These are phyloP conservation scores for Lentinus polychrous DNA, from an alignment of 1,284 basidiomycete species.

Conservation along the genomic window DNA sequence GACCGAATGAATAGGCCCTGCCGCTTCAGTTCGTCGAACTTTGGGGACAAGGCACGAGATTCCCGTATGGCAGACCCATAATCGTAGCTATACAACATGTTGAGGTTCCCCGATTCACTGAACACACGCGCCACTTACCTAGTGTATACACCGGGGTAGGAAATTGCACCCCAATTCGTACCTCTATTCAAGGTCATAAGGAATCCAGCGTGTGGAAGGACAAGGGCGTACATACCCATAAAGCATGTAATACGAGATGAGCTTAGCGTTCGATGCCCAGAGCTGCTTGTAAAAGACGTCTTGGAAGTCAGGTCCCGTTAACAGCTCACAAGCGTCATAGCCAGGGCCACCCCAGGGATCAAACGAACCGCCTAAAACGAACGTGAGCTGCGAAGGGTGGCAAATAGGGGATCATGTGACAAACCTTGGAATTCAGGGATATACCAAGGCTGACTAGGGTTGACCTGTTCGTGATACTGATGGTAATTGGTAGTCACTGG, in stretches of 20 bases:
- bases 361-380: conserved; percentile 50
- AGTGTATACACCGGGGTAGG: conserved; percentile 59
- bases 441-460: conserved; percentile 57
- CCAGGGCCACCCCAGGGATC: conserved; percentile 72
- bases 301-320: conserved; percentile 67
- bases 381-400: not conserved
- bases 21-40: conserved; percentile 69
- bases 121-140: conserved; percentile 20
- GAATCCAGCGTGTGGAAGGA: not conserved
- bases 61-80: conserved; percentile 65
- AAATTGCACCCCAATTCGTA: conserved; percentile 72
- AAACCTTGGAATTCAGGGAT: conserved; percentile 47
- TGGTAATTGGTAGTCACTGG: conserved; percentile 51
- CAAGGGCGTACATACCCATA: conserved; percentile 44
- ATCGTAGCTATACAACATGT: conserved; percentile 38
- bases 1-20: conserved; percentile 71
- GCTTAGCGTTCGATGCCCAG: conserved; percentile 71
- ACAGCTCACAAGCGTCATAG: conserved; percentile 40
- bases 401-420: not conserved
- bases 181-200: conserved; percentile 37
- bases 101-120: not conserved
- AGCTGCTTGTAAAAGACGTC: conserved; percentile 70
- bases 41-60: conserved; percentile 58
- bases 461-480: conserved; percentile 46
- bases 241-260: conserved; percentile 76